Evolutionary conservation across 2,329 filamentous ascomycete species (phyloP), one percentile per base, ranked within the genome.

Genomic region (Penicillium janthinellum): DNA sequence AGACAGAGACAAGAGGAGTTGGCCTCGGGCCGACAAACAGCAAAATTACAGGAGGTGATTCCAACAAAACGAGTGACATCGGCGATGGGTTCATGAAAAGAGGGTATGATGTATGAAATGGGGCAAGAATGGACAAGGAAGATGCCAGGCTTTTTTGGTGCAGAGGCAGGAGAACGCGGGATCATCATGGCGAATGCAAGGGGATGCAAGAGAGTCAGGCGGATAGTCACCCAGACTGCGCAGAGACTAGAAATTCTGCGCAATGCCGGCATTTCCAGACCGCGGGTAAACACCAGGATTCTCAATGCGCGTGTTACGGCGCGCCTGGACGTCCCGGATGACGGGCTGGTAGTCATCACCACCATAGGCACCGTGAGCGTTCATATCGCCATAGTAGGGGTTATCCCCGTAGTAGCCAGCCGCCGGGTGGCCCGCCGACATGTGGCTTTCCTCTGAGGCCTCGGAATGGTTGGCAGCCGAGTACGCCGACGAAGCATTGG

Each of bases 401-500:
- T 82, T 81, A 57, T 84, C 81, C 35, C 82, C 78, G 66, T 84
- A 84, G 71, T 83, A 84, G 45, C 82, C 79, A 56, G 80, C 79
- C 25, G 79, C 74, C 56, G 80, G 78, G 62, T 78, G 75, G 4
- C 69, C 73, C 17, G 71, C 73, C 14, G 79, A 78, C 70, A 83
- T 77, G 38, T 81, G 79, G 56, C 80, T 81, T 45, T 87, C 84
- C 20, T 81, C 82, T 14, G 85, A 87, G 20, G 79, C 77, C 62
- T 88, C 86, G 0, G 94, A 97, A 60, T 86, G 86, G 47, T 87
- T 88, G 7, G 87, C 90, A 12, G 88, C 89, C 64, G 93, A 97
- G 79, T 98, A 99, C 1, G 91, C 93, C 0, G 95, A 98, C 0
- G 95, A 99, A 5, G 95, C 95, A 71, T 98, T 98, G 5, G 94